Conservation (phyloP, 2,329 filamentous ascomycete species). For the Sporothrix luriei region DNA sequence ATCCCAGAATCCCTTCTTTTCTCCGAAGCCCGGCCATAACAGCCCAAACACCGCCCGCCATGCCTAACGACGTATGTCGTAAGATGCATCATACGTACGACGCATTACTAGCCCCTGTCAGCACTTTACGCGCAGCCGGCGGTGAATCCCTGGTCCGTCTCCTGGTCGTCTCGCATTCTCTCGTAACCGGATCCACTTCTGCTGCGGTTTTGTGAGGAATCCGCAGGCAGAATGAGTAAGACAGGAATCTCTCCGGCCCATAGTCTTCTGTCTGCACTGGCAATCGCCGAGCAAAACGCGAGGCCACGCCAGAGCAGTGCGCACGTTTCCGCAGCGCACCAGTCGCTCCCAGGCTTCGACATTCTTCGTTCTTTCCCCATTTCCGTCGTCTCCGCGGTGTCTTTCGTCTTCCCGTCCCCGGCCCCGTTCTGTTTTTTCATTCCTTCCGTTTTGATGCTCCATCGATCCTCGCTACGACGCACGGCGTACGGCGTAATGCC, state of each 20-base stretch:
- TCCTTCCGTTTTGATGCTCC: not conserved
- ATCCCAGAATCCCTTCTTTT: conserved; percentile 13
- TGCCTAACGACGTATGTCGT: not conserved
- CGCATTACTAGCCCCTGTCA: not conserved
- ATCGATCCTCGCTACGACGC: not conserved
- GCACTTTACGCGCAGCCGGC: conserved; percentile 7
- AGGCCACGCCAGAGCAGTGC: conserved; percentile 8
- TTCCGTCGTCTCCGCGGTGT: not conserved
- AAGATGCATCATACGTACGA: too few relatives aligned
- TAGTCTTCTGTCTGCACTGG: too few relatives aligned
- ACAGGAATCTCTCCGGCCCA: not conserved
- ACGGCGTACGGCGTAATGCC: too few relatives aligned
- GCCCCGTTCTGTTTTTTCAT: conserved; percentile 1
- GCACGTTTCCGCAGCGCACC: conserved; percentile 15
- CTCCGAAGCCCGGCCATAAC: conserved; percentile 21
- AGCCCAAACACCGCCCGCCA: conserved; percentile 12
- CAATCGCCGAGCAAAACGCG: conserved; percentile 20
- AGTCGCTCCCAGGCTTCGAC: not conserved
- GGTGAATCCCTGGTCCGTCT: conserved; percentile 14
- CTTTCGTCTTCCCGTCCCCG: not conserved
- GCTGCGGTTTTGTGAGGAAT: conserved; percentile 11
- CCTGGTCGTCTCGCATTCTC: conserved; percentile 1
- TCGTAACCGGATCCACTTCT: not conserved
- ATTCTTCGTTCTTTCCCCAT: conserved; percentile 1
- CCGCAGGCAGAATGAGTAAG: conserved; percentile 24